Conservation (phyloP, 345 rosid species). For the Melastoma malabathricum region DNA sequence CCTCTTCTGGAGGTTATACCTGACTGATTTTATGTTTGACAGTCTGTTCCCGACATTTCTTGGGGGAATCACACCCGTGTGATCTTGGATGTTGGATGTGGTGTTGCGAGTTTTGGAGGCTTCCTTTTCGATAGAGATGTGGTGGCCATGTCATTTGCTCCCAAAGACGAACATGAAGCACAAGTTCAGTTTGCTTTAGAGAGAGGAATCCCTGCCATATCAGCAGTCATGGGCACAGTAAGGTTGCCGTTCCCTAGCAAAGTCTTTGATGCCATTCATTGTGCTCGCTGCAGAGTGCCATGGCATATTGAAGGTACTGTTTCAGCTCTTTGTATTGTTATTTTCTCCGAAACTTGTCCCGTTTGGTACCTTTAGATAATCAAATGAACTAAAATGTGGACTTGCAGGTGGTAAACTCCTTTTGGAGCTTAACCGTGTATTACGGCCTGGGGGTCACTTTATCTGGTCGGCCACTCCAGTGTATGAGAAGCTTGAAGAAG, state of each 20-base stretch:
- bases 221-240: constrained; percentile 95
- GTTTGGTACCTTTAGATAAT: too few relatives aligned
- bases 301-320: constrained; percentile 94
- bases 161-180: constrained; percentile 99
- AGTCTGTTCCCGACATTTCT: constrained; percentile 68
- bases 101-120: constrained; percentile 98
- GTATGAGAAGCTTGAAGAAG: constrained; percentile 65
- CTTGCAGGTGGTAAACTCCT: constrained; percentile 76
- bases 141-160: constrained; percentile 86
- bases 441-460: constrained; percentile 89
- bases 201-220: constrained; percentile 93
- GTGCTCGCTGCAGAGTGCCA: constrained; percentile 98
- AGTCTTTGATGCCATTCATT: constrained; percentile 86
- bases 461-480: constrained; percentile 98
- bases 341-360: too few relatives aligned
- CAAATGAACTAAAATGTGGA: too few relatives aligned
- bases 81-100: constrained; percentile 94
- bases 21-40: constrained; percentile 7
- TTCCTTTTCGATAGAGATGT: constrained; percentile 83
- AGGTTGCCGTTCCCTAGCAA: constrained; percentile 91
- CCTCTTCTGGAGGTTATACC: constrained; percentile 1
- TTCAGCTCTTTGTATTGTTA: too few relatives aligned
- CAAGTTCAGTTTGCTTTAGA: constrained; percentile 97
- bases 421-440: constrained; percentile 70
- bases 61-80: constrained; percentile 89